Evolutionary conservation across 169 alveolate species (phyloP).

Genomic region (Theileria parva): DNA sequence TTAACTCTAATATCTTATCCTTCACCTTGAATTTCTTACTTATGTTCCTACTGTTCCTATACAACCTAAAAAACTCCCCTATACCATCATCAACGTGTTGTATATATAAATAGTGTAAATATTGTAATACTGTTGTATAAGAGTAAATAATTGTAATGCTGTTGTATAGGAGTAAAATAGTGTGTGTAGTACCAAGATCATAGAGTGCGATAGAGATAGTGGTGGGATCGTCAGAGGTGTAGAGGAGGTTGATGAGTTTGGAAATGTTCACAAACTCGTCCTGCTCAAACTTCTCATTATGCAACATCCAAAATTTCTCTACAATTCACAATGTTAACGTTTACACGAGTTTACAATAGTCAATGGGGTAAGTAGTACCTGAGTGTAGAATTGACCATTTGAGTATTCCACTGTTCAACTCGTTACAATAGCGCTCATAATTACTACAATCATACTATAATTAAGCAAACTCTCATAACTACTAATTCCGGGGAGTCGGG

Average conservation of each 20-base stretch:
- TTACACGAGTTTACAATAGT: not conserved
- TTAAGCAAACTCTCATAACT: too few species aligned
- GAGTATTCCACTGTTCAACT: constrained; percentile 74
- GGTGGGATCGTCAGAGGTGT: constrained; percentile 75
- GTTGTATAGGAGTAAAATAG: not conserved
- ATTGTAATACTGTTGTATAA: too few species aligned
- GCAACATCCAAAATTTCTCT: constrained; percentile 82
- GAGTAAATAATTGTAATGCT: too few species aligned
- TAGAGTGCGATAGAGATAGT: constrained; percentile 86
- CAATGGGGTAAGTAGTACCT: not conserved
- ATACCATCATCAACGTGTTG: not conserved
- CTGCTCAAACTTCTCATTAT: constrained; percentile 77
- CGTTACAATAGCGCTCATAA: constrained; percentile 79
- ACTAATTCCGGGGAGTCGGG: too few species aligned
- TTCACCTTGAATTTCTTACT: constrained; percentile 82
- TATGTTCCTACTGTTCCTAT: constrained; percentile 84
- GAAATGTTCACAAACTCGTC: constrained; percentile 81
- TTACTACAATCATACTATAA: too few species aligned
- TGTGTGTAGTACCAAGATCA: constrained; percentile 75
- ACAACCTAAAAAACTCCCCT: constrained; percentile 85
- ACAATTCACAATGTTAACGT: not conserved
- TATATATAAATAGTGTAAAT: not conserved
- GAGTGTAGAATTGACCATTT: constrained; percentile 83
- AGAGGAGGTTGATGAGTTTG: constrained; percentile 75
- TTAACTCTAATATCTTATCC: constrained; percentile 81